A percentile compares a stretch with the other conserved stretches of the same genome.
Conservation (phyloP, 345 rosid genomes). For the Murraya paniculata region DNA sequence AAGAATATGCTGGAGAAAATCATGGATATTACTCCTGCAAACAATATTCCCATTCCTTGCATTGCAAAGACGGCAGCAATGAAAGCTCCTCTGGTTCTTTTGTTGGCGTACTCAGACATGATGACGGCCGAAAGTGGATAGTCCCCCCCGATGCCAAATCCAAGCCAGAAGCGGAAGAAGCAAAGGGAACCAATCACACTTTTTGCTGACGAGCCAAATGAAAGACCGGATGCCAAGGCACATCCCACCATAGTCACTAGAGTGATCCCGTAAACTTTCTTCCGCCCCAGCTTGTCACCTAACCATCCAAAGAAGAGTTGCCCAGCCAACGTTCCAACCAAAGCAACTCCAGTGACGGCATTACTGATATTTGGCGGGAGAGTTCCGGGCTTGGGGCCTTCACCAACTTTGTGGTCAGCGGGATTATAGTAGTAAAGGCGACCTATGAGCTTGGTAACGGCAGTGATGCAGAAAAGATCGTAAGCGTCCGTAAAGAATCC, state of each 20-base stretch:
- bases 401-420: background rate
- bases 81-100: conserved; percentile 66
- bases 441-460: conserved; percentile 55
- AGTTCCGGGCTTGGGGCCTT: conserved; percentile 24
- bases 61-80: conserved; percentile 76
- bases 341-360: conserved; percentile 55
- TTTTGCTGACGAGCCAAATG: conserved; percentile 46
- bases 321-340: conserved; percentile 49
- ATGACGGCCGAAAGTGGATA: conserved; percentile 79
- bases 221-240: conserved; percentile 66
- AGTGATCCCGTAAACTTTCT: conserved; percentile 75
- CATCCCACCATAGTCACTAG: conserved; percentile 73
- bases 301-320: conserved; percentile 73
- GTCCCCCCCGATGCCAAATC: conserved; percentile 83
- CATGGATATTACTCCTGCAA: conserved; percentile 59
- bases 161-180: conserved; percentile 88
- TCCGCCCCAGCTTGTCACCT: conserved; percentile 76
- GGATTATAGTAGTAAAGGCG: conserved; percentile 50
- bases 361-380: conserved; percentile 41
- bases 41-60: conserved; percentile 70
- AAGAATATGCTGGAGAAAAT: conserved; percentile 47
- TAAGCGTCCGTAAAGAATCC: conserved; percentile 69
- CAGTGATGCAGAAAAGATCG: conserved; percentile 60
- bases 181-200: conserved; percentile 56
- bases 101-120: conserved; percentile 77